Conservation (phyloP, 2,329 filamentous ascomycete genomes). For the Ascochyta rabiei region DNA sequence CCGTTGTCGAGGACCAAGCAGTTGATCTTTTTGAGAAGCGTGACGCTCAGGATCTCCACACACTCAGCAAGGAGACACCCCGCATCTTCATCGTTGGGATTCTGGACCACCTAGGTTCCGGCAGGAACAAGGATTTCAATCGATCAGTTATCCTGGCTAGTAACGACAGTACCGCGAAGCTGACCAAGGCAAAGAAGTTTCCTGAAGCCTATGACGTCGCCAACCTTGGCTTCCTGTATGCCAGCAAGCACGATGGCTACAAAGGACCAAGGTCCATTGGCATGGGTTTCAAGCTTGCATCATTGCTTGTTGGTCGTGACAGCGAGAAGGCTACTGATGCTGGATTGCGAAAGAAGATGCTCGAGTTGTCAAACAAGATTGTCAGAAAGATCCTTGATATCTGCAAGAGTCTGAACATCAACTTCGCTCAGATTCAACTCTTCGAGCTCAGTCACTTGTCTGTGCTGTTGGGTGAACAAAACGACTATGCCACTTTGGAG, state of each 20-base stretch:
- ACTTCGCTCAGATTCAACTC: constrained; percentile 51
- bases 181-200: constrained; percentile 41
- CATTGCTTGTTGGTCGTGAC: constrained; percentile 41
- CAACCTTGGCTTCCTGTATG: constrained; percentile 41
- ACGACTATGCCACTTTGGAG: constrained; percentile 53
- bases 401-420: constrained; percentile 50
- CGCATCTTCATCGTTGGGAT: constrained; percentile 41
- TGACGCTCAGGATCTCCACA: constrained; percentile 34
- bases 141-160: constrained; percentile 36
- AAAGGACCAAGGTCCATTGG: constrained; percentile 43
- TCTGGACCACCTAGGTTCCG: constrained; percentile 37
- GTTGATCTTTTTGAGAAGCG: constrained; percentile 37
- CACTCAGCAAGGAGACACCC: constrained; percentile 38
- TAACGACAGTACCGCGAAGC: constrained; percentile 30
- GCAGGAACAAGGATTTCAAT: constrained; percentile 37
- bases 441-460: constrained; percentile 52
- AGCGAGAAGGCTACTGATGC: constrained; percentile 40
- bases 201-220: constrained; percentile 43
- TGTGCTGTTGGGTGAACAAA: constrained; percentile 52
- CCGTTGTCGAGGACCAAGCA: constrained; percentile 35
- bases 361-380: constrained; percentile 50
- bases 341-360: constrained; percentile 47
- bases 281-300: constrained; percentile 46
- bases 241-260: constrained; percentile 41
- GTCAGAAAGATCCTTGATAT: constrained; percentile 51